Percentiles rank a stretch among this genome's conserved stretches.
phyloP scores from a whole-genome alignment of 2,329 filamentous ascomycete species.

The Pseudodiploospora longispora region DNA sequence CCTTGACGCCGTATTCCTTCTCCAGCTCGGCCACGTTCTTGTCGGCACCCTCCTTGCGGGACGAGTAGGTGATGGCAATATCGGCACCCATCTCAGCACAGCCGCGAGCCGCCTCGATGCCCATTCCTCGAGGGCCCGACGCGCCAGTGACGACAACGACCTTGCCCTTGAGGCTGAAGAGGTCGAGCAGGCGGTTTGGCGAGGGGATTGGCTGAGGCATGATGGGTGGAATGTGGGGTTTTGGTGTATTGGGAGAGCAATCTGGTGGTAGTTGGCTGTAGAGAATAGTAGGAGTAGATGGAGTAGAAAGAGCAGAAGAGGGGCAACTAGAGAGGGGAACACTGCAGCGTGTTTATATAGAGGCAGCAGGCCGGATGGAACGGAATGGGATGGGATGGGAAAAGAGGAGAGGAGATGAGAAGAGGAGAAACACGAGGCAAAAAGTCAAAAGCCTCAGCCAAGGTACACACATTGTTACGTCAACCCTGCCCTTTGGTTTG shows the following conservation, averaged over 20 bases:
- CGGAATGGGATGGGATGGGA: no score
- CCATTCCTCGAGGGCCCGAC: slow-evolving; percentile 62
- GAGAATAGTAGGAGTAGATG: no score
- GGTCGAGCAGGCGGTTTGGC: slow-evolving; percentile 50
- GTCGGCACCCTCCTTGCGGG: slow-evolving; percentile 58
- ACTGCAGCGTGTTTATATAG: no score
- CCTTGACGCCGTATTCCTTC: slow-evolving; percentile 60
- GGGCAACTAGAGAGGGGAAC: no score
- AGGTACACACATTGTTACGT: no score
- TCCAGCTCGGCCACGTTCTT: slow-evolving; percentile 58
- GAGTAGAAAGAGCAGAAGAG: no score
- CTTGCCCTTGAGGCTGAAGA: slow-evolving; percentile 66
- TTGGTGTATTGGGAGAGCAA: not conserved
- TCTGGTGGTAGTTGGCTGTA: no score
- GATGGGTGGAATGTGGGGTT: slow-evolving; percentile 5
- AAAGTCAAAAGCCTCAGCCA: no score
- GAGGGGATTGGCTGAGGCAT: slow-evolving; percentile 53
- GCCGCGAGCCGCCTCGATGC: slow-evolving; percentile 60
- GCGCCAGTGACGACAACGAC: slow-evolving; percentile 65
- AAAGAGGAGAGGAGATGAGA: no score
- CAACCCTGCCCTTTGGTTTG: no score
- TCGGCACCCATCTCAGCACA: slow-evolving; percentile 64
- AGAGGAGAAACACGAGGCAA: no score
- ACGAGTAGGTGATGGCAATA: slow-evolving; percentile 64
- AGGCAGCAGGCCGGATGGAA: no score